These are phyloP conservation scores for Heteromeles arbutifolia DNA, from an alignment of 306 rosid species.

Conservation along the genomic window DNA sequence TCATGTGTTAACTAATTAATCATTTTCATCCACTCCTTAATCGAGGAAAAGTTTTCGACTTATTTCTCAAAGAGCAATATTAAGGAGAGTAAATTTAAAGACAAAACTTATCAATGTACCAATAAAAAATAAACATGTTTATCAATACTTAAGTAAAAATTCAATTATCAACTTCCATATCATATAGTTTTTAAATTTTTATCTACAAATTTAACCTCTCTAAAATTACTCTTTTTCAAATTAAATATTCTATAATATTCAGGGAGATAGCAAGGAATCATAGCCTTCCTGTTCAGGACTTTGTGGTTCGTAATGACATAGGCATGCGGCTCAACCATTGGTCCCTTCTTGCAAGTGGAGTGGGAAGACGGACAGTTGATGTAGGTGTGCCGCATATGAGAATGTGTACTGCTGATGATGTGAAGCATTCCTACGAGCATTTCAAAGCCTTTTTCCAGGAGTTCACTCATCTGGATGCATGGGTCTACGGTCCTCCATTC, in stretches of 20 bases:
- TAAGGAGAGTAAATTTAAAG: no score
- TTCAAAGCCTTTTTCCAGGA: slow-evolving; percentile 77
- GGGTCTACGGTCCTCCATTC: neutral
- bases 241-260: slow-evolving; percentile 33
- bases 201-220: no score
- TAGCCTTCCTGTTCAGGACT: slow-evolving; percentile 85
- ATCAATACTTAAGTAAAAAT: no score
- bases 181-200: no score
- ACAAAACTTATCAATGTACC: no score
- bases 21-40: no score
- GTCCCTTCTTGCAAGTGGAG: slow-evolving; percentile 87
- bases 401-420: slow-evolving; percentile 86
- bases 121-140: no score
- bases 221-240: no score
- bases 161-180: no score
- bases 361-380: slow-evolving; percentile 83
- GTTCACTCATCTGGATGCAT: slow-evolving; percentile 51
- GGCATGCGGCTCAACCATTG: slow-evolving; percentile 88
- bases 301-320: slow-evolving; percentile 87
- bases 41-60: no score
- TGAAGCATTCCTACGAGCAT: slow-evolving; percentile 65
- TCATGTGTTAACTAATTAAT: no score
- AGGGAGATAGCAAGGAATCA: slow-evolving; percentile 75
- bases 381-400: slow-evolving; percentile 94
- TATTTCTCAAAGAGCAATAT: no score